Evolutionary conservation across 176 grass and related monocot species (phyloP).

Genomic region (Ampelocalamus luodianensis): DNA sequence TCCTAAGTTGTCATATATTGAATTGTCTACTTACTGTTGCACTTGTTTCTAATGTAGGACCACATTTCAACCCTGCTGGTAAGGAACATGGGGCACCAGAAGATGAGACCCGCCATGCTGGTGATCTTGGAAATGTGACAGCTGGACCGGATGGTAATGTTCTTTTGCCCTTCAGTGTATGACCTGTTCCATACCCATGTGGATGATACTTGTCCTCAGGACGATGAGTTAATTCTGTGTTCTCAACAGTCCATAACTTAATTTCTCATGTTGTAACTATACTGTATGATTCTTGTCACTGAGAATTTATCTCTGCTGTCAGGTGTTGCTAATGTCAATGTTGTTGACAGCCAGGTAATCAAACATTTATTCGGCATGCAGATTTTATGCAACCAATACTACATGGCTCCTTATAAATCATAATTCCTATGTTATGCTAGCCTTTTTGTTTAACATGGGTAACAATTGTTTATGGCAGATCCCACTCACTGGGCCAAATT

Average conservation of each 20-base stretch:
- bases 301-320: not conserved
- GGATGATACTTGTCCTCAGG: not conserved
- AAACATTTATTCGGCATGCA: not conserved
- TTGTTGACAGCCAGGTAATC: conserved; percentile 42
- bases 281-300: conserved; percentile 2
- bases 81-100: conserved; percentile 79
- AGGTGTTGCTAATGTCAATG: conserved; percentile 51
- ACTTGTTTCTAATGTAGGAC: conserved; percentile 44
- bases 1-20: not conserved
- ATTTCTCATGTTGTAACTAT: not conserved
- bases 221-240: not conserved
- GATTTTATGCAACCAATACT: not conserved
- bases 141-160: conserved; percentile 64
- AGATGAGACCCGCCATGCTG: conserved; percentile 72
- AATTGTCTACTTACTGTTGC: conserved; percentile 8
- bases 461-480: conserved; percentile 51
- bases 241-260: not conserved
- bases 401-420: not conserved
- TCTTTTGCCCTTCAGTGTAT: not conserved
- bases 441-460: conserved; percentile 19
- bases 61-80: conserved; percentile 83
- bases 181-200: not conserved
- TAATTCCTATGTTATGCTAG: not conserved
- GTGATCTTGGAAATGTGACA: conserved; percentile 91
- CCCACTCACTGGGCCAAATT: conserved; percentile 57